These are phyloP conservation scores for Candida albicans DNA, from an alignment of 1,139 yeast species.

Conservation along the genomic window DNA sequence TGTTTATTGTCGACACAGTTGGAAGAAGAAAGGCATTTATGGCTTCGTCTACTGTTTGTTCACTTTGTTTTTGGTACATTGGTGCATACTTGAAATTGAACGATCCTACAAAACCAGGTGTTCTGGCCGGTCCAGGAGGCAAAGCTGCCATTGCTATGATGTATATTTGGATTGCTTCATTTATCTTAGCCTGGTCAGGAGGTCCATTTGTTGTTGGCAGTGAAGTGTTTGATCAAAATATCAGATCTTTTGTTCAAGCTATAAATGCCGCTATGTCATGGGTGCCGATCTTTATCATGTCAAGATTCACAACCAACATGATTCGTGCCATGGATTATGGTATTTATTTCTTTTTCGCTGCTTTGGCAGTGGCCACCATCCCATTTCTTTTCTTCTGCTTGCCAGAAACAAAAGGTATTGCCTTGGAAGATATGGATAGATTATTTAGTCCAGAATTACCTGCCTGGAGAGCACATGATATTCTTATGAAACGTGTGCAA, in stretches of 20 bases:
- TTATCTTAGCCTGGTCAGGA: slow-evolving; percentile 46
- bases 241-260: slow-evolving; percentile 44
- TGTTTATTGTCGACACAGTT: slow-evolving; percentile 39
- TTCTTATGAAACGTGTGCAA: slow-evolving; percentile 24
- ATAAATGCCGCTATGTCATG: slow-evolving; percentile 45
- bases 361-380: slow-evolving; percentile 30
- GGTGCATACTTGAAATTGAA: slow-evolving; percentile 40
- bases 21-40: slow-evolving; percentile 43
- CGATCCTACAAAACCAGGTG: slow-evolving; percentile 39
- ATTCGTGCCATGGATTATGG: slow-evolving; percentile 41
- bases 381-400: slow-evolving; percentile 39
- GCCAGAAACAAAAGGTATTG: slow-evolving; percentile 44
- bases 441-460: slow-evolving; percentile 31
- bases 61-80: slow-evolving; percentile 45
- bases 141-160: slow-evolving; percentile 44
- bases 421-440: slow-evolving; percentile 47
- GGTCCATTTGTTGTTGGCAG: slow-evolving; percentile 47
- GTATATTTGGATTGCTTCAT: slow-evolving; percentile 47
- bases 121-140: slow-evolving; percentile 43
- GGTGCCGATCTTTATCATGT: slow-evolving; percentile 45
- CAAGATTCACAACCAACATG: slow-evolving; percentile 39
- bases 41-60: slow-evolving; percentile 37
- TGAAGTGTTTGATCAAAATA: slow-evolving; percentile 44
- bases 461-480: slow-evolving; percentile 30
- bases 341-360: slow-evolving; percentile 43